Percentiles rank a stretch among this genome's conserved stretches.
Evolutionary conservation across 2,329 filamentous ascomycete species (phyloP).

Genomic region (Nothophoma quercina): DNA sequence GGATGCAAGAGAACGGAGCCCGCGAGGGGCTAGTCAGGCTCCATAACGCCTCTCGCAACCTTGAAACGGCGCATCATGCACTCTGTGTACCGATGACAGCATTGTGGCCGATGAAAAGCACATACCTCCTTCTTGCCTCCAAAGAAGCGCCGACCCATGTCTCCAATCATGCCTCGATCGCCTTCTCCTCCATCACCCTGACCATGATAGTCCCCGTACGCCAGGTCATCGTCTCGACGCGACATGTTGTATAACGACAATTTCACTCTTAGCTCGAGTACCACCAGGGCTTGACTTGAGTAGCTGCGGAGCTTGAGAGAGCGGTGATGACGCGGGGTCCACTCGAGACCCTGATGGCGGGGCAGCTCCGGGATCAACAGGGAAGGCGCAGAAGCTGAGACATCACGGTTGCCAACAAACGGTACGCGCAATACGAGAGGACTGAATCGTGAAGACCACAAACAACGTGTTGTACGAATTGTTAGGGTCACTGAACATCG

Average conservation of each 20-base stretch:
- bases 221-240: constrained; percentile 58
- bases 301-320: constrained; percentile 4
- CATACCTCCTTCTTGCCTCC: constrained; percentile 45
- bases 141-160: constrained; percentile 58
- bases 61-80: constrained; percentile 20
- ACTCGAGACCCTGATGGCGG: constrained; percentile 10
- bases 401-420: constrained; percentile 7
- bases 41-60: constrained; percentile 21
- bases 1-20: constrained; percentile 14
- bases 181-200: constrained; percentile 51
- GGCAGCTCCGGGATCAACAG: constrained; percentile 8
- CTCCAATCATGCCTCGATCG: constrained; percentile 61
- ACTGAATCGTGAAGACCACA: background rate
- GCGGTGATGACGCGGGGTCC: constrained; percentile 16
- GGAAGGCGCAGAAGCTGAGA: constrained; percentile 16
- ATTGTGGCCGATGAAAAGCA: constrained; percentile 24
- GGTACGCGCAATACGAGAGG: constrained; percentile 2
- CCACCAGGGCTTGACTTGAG: background rate
- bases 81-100: constrained; percentile 24
- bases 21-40: constrained; percentile 21
- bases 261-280: background rate
- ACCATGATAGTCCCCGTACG: constrained; percentile 62
- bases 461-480: background rate
- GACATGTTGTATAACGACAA: constrained; percentile 33
- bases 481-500: background rate